Conservation (phyloP, 257 asterid genomes). For the Lithospermum erythrorhizon region DNA sequence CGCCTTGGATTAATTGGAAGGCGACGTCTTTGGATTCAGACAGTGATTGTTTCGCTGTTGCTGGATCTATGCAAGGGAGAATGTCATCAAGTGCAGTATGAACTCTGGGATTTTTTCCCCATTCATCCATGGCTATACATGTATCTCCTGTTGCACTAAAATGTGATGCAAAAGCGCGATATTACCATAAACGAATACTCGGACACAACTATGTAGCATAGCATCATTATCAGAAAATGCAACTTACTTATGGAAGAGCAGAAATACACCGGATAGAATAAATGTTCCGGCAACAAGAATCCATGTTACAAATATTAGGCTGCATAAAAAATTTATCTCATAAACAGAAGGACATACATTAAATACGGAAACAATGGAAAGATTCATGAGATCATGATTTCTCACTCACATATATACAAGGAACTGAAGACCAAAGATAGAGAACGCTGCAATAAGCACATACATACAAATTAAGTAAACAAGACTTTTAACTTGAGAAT, state of each 20-base stretch:
- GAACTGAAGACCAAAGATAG: conserved; percentile 62
- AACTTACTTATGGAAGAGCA: conserved; percentile 84
- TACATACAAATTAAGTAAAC: background rate
- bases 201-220: background rate
- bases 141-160: conserved; percentile 75
- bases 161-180: conserved; percentile 1
- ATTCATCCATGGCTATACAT: conserved; percentile 76
- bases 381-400: conserved; percentile 2
- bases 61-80: conserved; percentile 75
- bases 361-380: background rate
- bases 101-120: conserved; percentile 70
- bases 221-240: background rate
- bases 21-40: conserved; percentile 76
- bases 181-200: too few species aligned
- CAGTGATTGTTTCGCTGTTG: conserved; percentile 54
- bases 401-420: conserved; percentile 66
- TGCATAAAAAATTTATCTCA: conserved; percentile 22
- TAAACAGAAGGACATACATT: background rate
- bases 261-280: conserved; percentile 66
- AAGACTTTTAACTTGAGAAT: conserved; percentile 1
- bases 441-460: conserved; percentile 51
- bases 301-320: conserved; percentile 80
- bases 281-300: conserved; percentile 72
- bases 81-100: conserved; percentile 71
- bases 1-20: conserved; percentile 48